Conservation (phyloP, 768 basidiomycete species). For the Cystobasidium onofrii region DNA sequence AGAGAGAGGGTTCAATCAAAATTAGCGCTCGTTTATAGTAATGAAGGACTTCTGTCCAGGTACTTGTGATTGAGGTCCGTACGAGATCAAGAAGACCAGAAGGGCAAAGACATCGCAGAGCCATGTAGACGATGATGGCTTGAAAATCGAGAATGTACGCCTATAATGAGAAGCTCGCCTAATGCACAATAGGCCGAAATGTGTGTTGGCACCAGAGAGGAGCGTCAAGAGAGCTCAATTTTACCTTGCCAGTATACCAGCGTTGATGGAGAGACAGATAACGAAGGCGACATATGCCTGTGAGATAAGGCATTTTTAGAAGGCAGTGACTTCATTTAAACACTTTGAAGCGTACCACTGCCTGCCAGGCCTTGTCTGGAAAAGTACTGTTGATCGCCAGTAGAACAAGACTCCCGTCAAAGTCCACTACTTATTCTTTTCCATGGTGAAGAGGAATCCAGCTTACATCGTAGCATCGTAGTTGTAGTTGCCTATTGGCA, state of each 20-base stretch:
- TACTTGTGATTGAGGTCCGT: no score
- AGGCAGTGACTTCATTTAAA: no score
- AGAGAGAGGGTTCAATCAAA: no score
- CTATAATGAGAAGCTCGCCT: conserved; percentile 14
- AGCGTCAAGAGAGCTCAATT: background rate
- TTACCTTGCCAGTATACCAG: conserved; percentile 15
- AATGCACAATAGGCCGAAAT: no score
- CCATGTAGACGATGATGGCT: conserved; percentile 1
- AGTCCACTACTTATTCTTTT: no score
- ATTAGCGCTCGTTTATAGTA: no score
- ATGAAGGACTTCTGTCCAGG: no score
- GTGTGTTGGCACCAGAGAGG: no score
- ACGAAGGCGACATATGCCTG: conserved; percentile 14
- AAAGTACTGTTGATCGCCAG: conserved; percentile 5
- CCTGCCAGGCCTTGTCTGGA: conserved; percentile 27
- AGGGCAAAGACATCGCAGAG: conserved; percentile 19
- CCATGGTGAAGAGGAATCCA: no score
- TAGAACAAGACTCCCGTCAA: background rate
- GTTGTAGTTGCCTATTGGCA: conserved; percentile 24
- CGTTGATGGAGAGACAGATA: conserved; percentile 23
- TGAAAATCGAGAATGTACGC: conserved; percentile 6
- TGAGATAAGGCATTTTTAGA: background rate
- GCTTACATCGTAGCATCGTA: conserved; percentile 27
- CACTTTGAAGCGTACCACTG: background rate
- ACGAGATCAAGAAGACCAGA: conserved; percentile 24